Conservation (phyloP, 176 grass and related monocot species). For the Eremochloa ophiuroides region DNA sequence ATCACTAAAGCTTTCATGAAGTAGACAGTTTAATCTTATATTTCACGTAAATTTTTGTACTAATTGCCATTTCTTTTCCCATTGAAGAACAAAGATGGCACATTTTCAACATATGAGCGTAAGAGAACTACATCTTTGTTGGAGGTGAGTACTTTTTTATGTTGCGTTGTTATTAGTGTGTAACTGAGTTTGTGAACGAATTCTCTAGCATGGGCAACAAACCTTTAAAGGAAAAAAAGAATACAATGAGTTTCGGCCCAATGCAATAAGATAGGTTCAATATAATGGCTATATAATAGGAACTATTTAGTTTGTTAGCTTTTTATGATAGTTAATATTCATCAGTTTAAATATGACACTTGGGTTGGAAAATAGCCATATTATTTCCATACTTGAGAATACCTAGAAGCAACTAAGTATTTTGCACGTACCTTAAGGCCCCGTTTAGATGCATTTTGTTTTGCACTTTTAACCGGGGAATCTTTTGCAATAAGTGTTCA, state of each 20-base stretch:
- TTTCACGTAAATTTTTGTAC: not conserved
- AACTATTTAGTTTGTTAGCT: no score
- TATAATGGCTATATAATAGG: not conserved
- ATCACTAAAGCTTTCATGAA: not conserved
- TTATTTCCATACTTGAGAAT: no score
- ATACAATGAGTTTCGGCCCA: not conserved
- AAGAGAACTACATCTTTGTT: not conserved
- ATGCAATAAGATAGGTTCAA: not conserved
- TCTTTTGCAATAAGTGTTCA: no score
- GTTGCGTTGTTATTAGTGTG: not conserved
- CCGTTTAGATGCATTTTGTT: no score
- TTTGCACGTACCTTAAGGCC: no score
- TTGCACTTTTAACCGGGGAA: no score
- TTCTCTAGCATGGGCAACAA: not conserved
- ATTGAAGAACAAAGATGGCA: constrained; percentile 1
- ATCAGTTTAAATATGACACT: no score
- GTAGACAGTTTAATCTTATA: not conserved
- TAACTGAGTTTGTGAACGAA: not conserved
- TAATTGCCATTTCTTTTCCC: not conserved
- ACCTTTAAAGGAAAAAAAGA: not conserved
- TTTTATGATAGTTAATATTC: no score
- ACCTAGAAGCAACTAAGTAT: no score
- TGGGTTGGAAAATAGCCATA: no score
- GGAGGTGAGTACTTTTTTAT: not conserved
- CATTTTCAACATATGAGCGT: not conserved